Evolutionary conservation across 148 eudicot species (phyloP).

Genomic region (Linanthus parryae): DNA sequence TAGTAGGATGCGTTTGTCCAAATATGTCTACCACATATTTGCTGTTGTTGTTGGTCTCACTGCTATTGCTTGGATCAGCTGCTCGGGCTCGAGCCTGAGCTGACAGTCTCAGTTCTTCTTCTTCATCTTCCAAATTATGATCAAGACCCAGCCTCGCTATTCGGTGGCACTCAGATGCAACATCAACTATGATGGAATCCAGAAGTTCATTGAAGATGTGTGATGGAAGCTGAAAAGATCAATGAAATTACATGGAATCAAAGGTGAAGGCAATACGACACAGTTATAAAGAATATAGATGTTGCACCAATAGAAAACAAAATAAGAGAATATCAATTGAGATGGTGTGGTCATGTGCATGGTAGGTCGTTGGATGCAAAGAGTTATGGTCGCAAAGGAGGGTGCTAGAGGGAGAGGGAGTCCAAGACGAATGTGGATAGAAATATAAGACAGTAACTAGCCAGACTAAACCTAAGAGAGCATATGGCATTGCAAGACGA

Average conservation of each 20-base stretch:
- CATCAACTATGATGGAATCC: conserved; percentile 79
- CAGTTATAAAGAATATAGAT: background rate
- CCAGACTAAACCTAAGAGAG: too few species aligned
- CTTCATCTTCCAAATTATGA: conserved; percentile 70
- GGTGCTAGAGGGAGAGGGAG: too few species aligned
- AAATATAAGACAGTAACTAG: too few species aligned
- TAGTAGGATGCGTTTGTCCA: conserved; percentile 93
- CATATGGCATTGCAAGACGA: too few species aligned
- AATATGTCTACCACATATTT: conserved; percentile 89
- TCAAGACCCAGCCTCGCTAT: conserved; percentile 88
- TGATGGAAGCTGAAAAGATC: conserved; percentile 56
- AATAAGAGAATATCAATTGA: background rate
- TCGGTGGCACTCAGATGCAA: conserved; percentile 92
- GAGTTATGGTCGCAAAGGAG: too few species aligned
- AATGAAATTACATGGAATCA: background rate
- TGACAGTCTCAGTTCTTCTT: conserved; percentile 86
- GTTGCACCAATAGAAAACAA: background rate
- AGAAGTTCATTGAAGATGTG: conserved; percentile 63
- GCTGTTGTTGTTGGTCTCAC: conserved; percentile 59
- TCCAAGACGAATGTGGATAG: too few species aligned
- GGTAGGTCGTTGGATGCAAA: background rate
- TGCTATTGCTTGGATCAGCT: conserved; percentile 66
- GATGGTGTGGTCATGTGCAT: background rate
- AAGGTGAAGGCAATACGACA: background rate
- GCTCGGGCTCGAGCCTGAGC: conserved; percentile 76